Base-by-base conservation (phyloP, 108 stramenopile species). In the Nitzschia sp. region DNA sequence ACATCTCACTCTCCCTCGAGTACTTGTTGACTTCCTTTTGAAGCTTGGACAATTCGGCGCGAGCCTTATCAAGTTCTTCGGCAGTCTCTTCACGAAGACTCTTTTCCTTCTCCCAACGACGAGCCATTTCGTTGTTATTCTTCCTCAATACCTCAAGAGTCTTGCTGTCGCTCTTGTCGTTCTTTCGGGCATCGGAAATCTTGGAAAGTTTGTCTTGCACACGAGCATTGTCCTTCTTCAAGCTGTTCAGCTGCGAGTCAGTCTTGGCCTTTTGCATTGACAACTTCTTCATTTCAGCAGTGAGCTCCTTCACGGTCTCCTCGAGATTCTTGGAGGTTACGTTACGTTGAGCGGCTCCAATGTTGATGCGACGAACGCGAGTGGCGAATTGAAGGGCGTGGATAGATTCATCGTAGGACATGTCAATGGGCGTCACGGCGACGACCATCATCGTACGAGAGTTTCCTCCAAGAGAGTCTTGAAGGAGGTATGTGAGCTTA, bases 381-480 rank as follows among this genome's bases (percentile, higher is more conserved):
- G 93, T 94, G n/a, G 98, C 99, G 74, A 98, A 99, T 70, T 97
- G 97, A 6, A 99, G 88, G 40, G 99, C 97, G 59, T 91, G 96
- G 42, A 95, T 77, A 38, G 93, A 90, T 78, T 99, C 99, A n/a
- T 98, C 97, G 53, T 83, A 92, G 37, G 97, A 87, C 38, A 70
- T 55, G 62, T 78, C 81, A 38, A 81, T 68, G 6, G 99, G 99
- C 57, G 92, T 93, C 21, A 98, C 80, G 12, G 97, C 96, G 5
- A 97, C 99, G 57, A 99, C 85, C 80, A 99, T 91, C 81, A 96
- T 90, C 1, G 98, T 98, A 69, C 94, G 86, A 11, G 89, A 90
- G 74, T 93, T 98, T 40, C 98, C 98, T 34, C 98, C 98, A 21
- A 98, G 82, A 8, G 91, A 88, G 73, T 96, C 95, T 78, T 98